phyloP scores from a whole-genome alignment of 495 filamentous ascomycete species.

The Tuber calosporum region DNA sequence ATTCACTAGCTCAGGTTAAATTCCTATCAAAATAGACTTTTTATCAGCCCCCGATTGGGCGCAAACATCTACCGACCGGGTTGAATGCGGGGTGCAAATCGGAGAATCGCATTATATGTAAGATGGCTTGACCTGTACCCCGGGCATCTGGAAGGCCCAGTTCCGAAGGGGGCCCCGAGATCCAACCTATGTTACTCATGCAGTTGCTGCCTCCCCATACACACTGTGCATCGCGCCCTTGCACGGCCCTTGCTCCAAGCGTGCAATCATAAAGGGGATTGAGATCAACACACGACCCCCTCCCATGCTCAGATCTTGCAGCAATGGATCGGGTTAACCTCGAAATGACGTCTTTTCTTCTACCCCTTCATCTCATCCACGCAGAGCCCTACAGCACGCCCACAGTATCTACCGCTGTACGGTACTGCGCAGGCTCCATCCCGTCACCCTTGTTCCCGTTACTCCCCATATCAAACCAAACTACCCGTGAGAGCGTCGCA shows the following conservation, averaged over 20 bases:
- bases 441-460: neutral
- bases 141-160: neutral
- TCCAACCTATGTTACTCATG: neutral
- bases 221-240: neutral
- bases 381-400: neutral
- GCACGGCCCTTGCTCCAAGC: neutral
- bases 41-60: neutral
- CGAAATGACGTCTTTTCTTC: neutral
- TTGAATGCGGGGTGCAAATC: neutral
- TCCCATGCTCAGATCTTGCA: neutral
- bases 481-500: neutral
- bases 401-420: neutral
- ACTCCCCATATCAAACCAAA: neutral
- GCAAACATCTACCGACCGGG: neutral
- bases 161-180: neutral
- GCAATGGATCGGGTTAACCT: neutral
- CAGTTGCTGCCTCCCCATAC: neutral
- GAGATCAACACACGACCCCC: neutral
- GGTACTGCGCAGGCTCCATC: neutral
- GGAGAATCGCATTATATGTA: neutral
- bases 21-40: neutral
- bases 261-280: neutral
- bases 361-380: neutral
- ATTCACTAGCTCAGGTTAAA: neutral
- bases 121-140: neutral